Evolutionary conservation across 805 yeast genomes (phyloP).

Genomic region (Cyberlindnera nakhonratchasimensis): DNA sequence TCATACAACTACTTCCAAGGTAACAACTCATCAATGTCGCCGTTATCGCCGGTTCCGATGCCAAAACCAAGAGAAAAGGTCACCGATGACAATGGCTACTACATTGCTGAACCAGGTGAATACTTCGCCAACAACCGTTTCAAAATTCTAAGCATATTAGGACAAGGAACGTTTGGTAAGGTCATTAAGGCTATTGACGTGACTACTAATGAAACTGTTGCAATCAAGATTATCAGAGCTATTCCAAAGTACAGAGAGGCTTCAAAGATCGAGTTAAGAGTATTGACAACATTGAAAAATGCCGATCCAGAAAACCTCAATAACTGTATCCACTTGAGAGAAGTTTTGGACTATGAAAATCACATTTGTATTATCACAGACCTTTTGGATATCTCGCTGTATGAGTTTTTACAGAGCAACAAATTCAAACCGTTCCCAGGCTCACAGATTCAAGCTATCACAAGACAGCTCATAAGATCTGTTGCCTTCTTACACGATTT

Average conservation of each 20-base stretch:
- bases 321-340: constrained; percentile 82
- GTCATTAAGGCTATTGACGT: constrained; percentile 81
- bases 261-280: constrained; percentile 85
- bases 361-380: constrained; percentile 95
- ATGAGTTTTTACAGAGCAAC: constrained; percentile 85
- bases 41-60: constrained; percentile 21
- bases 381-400: constrained; percentile 75
- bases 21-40: constrained; percentile 11
- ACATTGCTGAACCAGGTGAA: constrained; percentile 55
- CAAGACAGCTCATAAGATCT: constrained; percentile 78
- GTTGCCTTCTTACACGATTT: constrained; percentile 89
- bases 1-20: constrained; percentile 9
- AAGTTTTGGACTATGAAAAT: constrained; percentile 87
- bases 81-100: constrained; percentile 58
- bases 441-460: constrained; percentile 83
- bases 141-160: constrained; percentile 62
- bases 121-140: constrained; percentile 71
- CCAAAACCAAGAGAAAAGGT: constrained; percentile 11
- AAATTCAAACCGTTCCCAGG: constrained; percentile 91
- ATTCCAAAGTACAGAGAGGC: constrained; percentile 95
- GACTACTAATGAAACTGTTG: constrained; percentile 53
- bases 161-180: constrained; percentile 92
- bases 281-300: constrained; percentile 66
- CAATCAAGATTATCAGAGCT: constrained; percentile 88
- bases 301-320: constrained; percentile 62